Evolutionary conservation across 495 filamentous ascomycete species (phyloP), one percentile per base, ranked within the genome.

Genomic region (Bryoglossum gracile): DNA sequence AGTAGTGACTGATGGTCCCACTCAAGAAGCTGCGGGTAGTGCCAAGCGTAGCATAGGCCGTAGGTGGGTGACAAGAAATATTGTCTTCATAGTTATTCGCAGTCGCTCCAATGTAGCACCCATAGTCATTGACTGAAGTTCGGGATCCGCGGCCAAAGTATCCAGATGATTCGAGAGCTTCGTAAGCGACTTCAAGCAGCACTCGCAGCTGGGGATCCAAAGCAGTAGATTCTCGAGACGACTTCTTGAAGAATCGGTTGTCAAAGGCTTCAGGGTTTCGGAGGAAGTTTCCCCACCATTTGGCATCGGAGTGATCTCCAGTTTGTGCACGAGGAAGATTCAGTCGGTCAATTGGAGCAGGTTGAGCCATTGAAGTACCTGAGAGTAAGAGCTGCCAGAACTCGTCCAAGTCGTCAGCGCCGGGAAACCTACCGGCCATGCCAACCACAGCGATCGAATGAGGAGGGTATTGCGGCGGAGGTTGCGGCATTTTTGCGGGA

Each of bases 401-500:
- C 18, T 51, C 41, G 13, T 51, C 23, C 1, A 43, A 3, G 18
- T 4, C 2, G 11, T 37, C 35, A 8, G 41, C 48, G 16, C 70
- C 78, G 8, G 81, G 77, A 51, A 84, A 77, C 21, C 74, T 69
- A 45, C 75, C 81, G 18, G 70, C 69, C 65, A 83, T 71, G 36
- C 79, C 77, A 43, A 81, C 62, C 34, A 83, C 69, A 16, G 78
- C 79, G 43, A 82, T 77, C 6, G 26, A 30, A 30, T 30, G 26
- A 30, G 26, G 26, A 5, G 26, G 26, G 13, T 30, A 30, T 30
- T 30, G 26, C 26, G 26, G 13, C 5, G 5, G 5, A 6, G 26
- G 26, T 5, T 5, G 13, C 13, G 26, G 26, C 13, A 13, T 30
- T 30, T 5, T 5, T 30, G 5, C 6, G 26, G 26, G 6, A 30